Percentiles rank a stretch among this genome's conserved stretches.
Evolutionary conservation across 345 rosid species (phyloP).

Genomic region (Boechera divaricarpa): DNA sequence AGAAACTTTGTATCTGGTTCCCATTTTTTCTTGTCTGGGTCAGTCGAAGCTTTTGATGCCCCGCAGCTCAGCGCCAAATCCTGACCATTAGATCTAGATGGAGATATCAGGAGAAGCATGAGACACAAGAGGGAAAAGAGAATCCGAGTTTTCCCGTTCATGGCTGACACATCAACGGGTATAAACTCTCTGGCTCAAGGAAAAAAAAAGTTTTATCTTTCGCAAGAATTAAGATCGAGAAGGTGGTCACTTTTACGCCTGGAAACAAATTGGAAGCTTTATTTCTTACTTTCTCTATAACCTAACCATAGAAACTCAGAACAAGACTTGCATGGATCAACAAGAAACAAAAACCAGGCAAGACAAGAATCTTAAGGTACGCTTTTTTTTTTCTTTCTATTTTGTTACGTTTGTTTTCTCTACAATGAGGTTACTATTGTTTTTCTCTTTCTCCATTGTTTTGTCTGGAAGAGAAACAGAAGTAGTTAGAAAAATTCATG

Average conservation of each 20-base stretch:
- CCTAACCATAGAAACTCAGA: conserved; percentile 29
- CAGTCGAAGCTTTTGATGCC: conserved; percentile 52
- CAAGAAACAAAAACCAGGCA: conserved; percentile 15
- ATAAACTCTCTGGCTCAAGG: conserved; percentile 1
- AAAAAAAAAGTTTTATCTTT: not conserved
- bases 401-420: conserved; percentile 16
- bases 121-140: conserved; percentile 38
- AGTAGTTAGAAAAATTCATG: conserved; percentile 30
- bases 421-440: conserved; percentile 10
- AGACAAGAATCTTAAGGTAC: not conserved
- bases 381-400: not conserved
- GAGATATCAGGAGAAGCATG: conserved; percentile 33
- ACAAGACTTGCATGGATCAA: conserved; percentile 30
- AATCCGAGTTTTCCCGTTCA: conserved; percentile 40
- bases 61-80: conserved; percentile 59
- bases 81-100: conserved; percentile 31
- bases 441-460: conserved; percentile 5
- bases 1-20: conserved; percentile 60
- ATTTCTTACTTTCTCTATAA: not conserved
- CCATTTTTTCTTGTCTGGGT: conserved; percentile 69
- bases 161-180: conserved; percentile 43
- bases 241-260: not conserved
- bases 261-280: not conserved
- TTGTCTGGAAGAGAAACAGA: conserved; percentile 28
- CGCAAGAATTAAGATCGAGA: not conserved